These are phyloP conservation scores for Lupinus albus DNA, from an alignment of 306 rosid genomes.

Conservation along the genomic window DNA sequence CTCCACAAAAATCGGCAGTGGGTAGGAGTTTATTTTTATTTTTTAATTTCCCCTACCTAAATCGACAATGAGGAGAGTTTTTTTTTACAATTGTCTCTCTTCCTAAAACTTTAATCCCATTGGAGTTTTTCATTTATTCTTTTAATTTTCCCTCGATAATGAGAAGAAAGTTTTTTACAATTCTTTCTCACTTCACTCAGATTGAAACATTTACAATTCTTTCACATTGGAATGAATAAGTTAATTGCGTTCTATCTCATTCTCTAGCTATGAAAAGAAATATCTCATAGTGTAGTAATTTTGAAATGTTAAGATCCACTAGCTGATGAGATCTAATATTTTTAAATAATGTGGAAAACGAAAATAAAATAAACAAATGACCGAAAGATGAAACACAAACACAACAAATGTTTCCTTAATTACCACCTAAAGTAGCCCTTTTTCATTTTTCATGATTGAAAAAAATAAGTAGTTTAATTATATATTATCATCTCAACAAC, in stretches of 20 bases:
- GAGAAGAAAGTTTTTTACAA: too few relatives aligned
- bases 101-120: too few relatives aligned
- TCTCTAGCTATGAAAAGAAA: not conserved
- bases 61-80: too few relatives aligned
- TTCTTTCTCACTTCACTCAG: too few relatives aligned
- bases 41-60: too few relatives aligned
- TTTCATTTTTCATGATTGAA: constrained; percentile 8
- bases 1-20: too few relatives aligned
- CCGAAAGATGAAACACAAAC: constrained; percentile 43
- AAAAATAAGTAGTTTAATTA: constrained; percentile 23
- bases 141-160: too few relatives aligned
- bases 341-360: not conserved
- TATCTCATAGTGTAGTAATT: constrained; percentile 4
- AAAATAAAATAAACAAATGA: constrained; percentile 31
- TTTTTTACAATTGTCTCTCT: too few relatives aligned
- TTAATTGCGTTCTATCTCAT: not conserved
- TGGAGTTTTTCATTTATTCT: too few relatives aligned
- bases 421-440: constrained; percentile 32
- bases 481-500: constrained; percentile 33
- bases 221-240: not conserved
- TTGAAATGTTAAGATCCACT: constrained; percentile 15
- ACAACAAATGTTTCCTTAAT: constrained; percentile 39
- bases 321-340: not conserved
- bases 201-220: too few relatives aligned
- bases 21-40: too few relatives aligned